Conservation (phyloP, 352 stramenopile species). For the Phytophthora pinifolia region DNA sequence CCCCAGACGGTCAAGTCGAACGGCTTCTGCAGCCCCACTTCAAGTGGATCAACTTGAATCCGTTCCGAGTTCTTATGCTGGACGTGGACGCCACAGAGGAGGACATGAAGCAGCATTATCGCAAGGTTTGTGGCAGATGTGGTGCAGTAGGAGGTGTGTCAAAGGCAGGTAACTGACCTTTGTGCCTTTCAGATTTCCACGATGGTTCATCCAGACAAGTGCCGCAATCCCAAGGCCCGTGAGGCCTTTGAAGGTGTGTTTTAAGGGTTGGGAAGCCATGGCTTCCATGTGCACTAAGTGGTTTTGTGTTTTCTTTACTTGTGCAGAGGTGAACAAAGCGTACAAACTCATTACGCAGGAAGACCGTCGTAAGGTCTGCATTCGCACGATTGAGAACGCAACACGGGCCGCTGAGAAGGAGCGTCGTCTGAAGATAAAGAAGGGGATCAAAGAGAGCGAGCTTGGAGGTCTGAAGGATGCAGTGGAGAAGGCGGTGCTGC, state of each 20-base stretch:
- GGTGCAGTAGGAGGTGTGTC: background rate
- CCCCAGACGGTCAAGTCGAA: constrained; percentile 58
- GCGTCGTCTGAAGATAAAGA: constrained; percentile 72
- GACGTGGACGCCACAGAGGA: constrained; percentile 84
- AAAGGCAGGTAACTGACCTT: background rate
- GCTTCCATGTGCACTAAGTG: background rate
- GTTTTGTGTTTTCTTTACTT: constrained; percentile 3
- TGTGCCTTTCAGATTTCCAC: constrained; percentile 67
- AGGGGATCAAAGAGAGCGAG: constrained; percentile 73
- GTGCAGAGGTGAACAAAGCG: constrained; percentile 81
- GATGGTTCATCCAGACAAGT: constrained; percentile 90
- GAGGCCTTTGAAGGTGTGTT: constrained; percentile 88
- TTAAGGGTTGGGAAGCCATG: background rate
- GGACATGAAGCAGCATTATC: constrained; percentile 91
- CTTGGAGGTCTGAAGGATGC: constrained; percentile 61
- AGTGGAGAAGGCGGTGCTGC: constrained; percentile 76
- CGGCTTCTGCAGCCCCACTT: constrained; percentile 72
- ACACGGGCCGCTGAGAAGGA: constrained; percentile 74
- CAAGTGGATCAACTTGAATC: constrained; percentile 91
- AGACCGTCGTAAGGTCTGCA: constrained; percentile 78
- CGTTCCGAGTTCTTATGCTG: constrained; percentile 88
- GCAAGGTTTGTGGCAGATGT: constrained; percentile 50
- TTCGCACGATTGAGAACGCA: constrained; percentile 79
- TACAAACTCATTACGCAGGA: constrained; percentile 86
- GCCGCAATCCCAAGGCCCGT: constrained; percentile 59